phyloP scores from a whole-genome alignment of 202 grass and related monocot genomes.

The Panicum hallii region DNA sequence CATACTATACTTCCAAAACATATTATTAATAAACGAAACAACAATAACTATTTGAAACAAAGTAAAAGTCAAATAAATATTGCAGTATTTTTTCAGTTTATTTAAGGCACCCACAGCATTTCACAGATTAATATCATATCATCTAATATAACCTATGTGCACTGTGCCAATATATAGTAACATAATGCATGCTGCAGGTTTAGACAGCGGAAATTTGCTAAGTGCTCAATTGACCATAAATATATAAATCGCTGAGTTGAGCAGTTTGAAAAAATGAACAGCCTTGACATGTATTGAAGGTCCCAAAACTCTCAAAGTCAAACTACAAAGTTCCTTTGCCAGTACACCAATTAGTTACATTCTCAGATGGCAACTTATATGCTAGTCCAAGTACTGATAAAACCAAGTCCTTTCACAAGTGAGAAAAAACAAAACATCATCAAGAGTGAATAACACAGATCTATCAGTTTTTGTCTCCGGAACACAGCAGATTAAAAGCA shows the following conservation, averaged over 20 bases:
- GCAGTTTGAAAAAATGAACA: slow-evolving; percentile 13
- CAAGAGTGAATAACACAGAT: slow-evolving; percentile 5
- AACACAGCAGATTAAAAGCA: slow-evolving; percentile 33
- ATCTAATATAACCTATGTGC: slow-evolving; percentile 2
- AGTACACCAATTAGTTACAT: slow-evolving; percentile 18
- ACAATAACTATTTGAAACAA: slow-evolving; percentile 19
- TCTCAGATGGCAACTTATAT: slow-evolving; percentile 1
- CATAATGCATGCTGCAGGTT: slow-evolving; percentile 23
- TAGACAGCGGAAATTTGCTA: slow-evolving; percentile 23
- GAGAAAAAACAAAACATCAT: slow-evolving; percentile 6
- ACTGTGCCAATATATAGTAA: slow-evolving; percentile 22
- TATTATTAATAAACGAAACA: slow-evolving; percentile 37
- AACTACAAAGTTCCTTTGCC: slow-evolving; percentile 17
- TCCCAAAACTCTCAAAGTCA: background rate
- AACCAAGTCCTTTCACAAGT: slow-evolving; percentile 6
- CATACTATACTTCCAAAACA: slow-evolving; percentile 3
- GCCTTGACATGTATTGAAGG: background rate
- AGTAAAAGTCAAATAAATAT: slow-evolving; percentile 20
- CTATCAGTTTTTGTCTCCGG: slow-evolving; percentile 1
- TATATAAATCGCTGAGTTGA: background rate
- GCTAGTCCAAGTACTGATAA: slow-evolving; percentile 14
- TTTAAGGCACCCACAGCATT: background rate
- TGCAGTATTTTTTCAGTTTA: slow-evolving; percentile 10
- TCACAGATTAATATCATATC: slow-evolving; percentile 11
- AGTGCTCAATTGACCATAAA: background rate